phyloP scores from a whole-genome alignment of 306 rosid genomes.

The Castanospermum australe region DNA sequence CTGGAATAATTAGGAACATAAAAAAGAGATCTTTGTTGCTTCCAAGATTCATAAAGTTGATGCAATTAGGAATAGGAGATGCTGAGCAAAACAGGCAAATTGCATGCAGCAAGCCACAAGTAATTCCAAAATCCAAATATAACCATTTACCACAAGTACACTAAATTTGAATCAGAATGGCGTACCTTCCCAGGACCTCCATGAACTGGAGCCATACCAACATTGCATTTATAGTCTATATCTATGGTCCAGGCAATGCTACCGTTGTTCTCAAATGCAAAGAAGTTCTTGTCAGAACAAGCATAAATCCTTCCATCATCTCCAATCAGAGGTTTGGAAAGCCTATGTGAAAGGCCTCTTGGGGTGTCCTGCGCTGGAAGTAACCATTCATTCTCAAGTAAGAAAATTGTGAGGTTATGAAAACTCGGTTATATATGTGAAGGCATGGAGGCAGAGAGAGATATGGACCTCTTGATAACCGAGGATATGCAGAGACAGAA shows the following conservation, averaged over 20 bases:
- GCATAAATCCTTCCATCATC: slow-evolving; percentile 60
- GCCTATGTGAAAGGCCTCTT: slow-evolving; percentile 30
- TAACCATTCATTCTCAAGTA: background rate
- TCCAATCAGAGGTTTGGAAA: slow-evolving; percentile 60
- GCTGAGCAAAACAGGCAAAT: no score
- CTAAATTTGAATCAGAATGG: background rate
- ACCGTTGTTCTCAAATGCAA: slow-evolving; percentile 69
- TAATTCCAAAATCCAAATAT: background rate
- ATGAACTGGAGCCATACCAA: slow-evolving; percentile 48
- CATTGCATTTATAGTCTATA: slow-evolving; percentile 52
- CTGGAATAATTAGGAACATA: no score
- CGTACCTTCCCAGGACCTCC: slow-evolving; percentile 64
- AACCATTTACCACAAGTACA: background rate
- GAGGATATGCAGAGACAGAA: background rate
- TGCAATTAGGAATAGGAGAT: no score
- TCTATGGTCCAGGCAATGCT: slow-evolving; percentile 61
- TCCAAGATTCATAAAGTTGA: no score
- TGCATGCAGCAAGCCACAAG: no score
- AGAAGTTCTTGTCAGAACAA: slow-evolving; percentile 52
- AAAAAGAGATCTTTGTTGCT: no score
- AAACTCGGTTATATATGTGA: background rate
- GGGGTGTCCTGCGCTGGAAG: background rate
- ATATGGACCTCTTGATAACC: background rate
- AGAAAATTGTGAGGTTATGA: background rate
- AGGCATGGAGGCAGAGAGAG: background rate